A percentile compares a stretch with the other conserved stretches of the same genome.
Conservation (phyloP, 345 rosid species). For the Populus simonii region DNA sequence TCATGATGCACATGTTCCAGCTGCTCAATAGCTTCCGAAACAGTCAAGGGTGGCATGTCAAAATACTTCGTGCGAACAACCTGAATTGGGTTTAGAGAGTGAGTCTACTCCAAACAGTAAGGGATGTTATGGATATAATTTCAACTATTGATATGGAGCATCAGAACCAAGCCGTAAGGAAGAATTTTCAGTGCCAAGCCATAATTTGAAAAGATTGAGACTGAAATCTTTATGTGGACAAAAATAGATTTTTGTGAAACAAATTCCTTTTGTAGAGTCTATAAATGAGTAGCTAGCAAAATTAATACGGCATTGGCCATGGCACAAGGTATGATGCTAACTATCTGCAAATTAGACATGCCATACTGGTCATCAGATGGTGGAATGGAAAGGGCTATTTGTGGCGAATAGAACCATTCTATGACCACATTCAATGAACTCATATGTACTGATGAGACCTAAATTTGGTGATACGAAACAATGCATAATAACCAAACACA, state of each 20-base stretch:
- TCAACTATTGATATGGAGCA: neutral
- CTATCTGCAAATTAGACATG: neutral
- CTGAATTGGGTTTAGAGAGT: slow-evolving; percentile 27
- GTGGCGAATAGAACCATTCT: neutral
- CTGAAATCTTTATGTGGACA: neutral
- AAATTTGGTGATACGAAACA: neutral
- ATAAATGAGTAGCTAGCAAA: neutral
- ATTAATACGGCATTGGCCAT: neutral
- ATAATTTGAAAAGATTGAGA: neutral
- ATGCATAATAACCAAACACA: neutral
- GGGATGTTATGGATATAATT: neutral
- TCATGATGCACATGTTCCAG: slow-evolving; percentile 78
- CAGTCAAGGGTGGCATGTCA: slow-evolving; percentile 88
- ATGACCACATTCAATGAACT: neutral
- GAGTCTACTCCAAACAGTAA: neutral
- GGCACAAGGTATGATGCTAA: neutral
- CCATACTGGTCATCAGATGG: neutral
- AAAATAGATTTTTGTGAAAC: neutral
- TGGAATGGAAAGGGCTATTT: neutral
- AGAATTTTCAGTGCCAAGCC: neutral
- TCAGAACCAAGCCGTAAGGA: neutral
- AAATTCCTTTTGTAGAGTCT: neutral
- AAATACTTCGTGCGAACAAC: slow-evolving; percentile 83
- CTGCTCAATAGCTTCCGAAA: slow-evolving; percentile 83
- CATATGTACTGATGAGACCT: neutral